Evolutionary conservation across 2,329 filamentous ascomycete species (phyloP).

Genomic region (Boeremia exigua): DNA sequence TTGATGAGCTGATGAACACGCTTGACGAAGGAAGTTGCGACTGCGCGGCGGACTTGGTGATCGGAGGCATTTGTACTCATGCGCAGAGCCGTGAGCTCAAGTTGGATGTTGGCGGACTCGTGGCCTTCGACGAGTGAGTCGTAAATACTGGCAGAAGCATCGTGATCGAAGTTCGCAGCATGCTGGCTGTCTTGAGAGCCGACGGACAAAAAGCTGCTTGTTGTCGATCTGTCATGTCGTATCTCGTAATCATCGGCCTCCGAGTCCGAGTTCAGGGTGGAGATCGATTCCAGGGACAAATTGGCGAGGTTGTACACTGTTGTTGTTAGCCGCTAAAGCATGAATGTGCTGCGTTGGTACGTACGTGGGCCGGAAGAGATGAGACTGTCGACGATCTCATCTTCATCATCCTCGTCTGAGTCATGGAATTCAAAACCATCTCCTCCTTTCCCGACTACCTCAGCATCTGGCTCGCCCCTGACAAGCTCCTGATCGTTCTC

Average conservation of each 20-base stretch:
- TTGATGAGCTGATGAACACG: constrained; percentile 75
- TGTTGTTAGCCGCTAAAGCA: constrained; percentile 20
- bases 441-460: constrained; percentile 64
- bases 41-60: constrained; percentile 82
- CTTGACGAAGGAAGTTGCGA: constrained; percentile 84
- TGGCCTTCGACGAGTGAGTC: constrained; percentile 79
- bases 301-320: constrained; percentile 59
- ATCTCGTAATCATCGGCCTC: constrained; percentile 52
- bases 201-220: constrained; percentile 75
- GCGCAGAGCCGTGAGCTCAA: constrained; percentile 92
- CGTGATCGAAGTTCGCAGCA: constrained; percentile 77
- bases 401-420: constrained; percentile 69
- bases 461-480: constrained; percentile 52
- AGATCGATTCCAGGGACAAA: constrained; percentile 64
- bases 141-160: constrained; percentile 84
- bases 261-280: constrained; percentile 64
- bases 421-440: constrained; percentile 65
- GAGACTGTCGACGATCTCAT: constrained; percentile 56
- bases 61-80: constrained; percentile 91
- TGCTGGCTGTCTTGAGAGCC: constrained; percentile 65
- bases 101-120: constrained; percentile 81
- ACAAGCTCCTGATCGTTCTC: constrained; percentile 51
- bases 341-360: constrained; percentile 7
- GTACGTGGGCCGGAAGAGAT: constrained; percentile 43
- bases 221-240: constrained; percentile 63